phyloP scores from a whole-genome alignment of 169 alveolate species.

The Plasmodium billcollinsi region DNA sequence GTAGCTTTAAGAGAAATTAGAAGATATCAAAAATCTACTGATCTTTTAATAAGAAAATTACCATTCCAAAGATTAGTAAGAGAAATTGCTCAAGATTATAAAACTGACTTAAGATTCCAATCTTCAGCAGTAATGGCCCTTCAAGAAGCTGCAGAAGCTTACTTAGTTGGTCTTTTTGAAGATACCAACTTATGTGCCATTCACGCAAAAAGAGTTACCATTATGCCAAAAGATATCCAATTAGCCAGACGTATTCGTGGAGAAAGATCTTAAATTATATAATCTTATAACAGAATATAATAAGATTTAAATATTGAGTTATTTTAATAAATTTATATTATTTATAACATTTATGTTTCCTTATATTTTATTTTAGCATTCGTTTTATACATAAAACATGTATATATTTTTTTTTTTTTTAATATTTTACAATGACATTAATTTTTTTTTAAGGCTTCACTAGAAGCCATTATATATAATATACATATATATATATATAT shows the following conservation, averaged over 20 bases:
- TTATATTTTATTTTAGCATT: slow-evolving; percentile 56
- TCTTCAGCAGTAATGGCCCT: slow-evolving; percentile 98
- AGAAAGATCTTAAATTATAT: slow-evolving; percentile 90
- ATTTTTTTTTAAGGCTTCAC: slow-evolving; percentile 85
- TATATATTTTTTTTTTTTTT: slow-evolving; percentile 41
- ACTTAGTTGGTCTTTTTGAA: slow-evolving; percentile 98
- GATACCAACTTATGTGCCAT: slow-evolving; percentile 99
- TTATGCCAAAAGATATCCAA: slow-evolving; percentile 99
- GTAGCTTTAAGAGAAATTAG: slow-evolving; percentile 99
- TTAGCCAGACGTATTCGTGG: slow-evolving; percentile 99
- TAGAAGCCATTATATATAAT: slow-evolving; percentile 84
- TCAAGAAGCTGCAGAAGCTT: slow-evolving; percentile 99
- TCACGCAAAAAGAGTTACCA: slow-evolving; percentile 99
- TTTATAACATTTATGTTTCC: slow-evolving; percentile 9
- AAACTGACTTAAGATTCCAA: slow-evolving; percentile 99
- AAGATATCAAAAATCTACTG: slow-evolving; percentile 98
- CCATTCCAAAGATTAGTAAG: slow-evolving; percentile 99
- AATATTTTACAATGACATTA: slow-evolving; percentile 17
- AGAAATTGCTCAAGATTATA: slow-evolving; percentile 97
- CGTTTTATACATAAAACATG: slow-evolving; percentile 61
- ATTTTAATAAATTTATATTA: slow-evolving; percentile 70
- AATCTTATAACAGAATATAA: slow-evolving; percentile 10
- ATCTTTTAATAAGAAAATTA: slow-evolving; percentile 97
- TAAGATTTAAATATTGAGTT: slow-evolving; percentile 10
- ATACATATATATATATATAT: not conserved